A percentile compares a stretch with the other conserved stretches of the same genome.
Evolutionary conservation across 768 basidiomycete species (phyloP).

Genomic region (Phaeotremella skinneri): DNA sequence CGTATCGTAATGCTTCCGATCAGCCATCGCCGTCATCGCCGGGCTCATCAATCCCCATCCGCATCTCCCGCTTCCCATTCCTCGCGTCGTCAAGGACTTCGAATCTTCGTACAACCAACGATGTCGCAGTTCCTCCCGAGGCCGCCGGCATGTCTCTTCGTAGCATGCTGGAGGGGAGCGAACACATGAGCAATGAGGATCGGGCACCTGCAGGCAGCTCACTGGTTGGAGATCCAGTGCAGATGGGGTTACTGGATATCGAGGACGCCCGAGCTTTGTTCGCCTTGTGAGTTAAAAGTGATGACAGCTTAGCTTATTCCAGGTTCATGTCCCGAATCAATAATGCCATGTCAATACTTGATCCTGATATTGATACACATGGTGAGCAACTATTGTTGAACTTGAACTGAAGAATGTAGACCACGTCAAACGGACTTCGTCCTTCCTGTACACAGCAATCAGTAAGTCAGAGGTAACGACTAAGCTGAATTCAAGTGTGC

Average conservation of each 20-base stretch:
- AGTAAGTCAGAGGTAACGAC: conserved; percentile 6
- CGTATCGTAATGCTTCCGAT: not conserved
- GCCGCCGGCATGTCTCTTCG: conserved; percentile 19
- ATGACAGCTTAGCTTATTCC: not conserved
- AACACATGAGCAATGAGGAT: not conserved
- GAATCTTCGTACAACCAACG: conserved; percentile 8
- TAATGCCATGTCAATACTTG: conserved; percentile 15
- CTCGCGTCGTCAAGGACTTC: conserved; percentile 9
- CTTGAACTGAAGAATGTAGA: not conserved
- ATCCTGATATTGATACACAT: conserved; percentile 22
- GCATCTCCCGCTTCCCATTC: conserved; percentile 18
- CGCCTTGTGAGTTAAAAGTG: conserved; percentile 19
- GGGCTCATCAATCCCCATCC: not conserved
- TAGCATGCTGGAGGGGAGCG: conserved; percentile 20
- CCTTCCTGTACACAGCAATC: conserved; percentile 31
- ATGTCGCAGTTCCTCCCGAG: conserved; percentile 5
- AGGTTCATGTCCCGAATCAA: conserved; percentile 30
- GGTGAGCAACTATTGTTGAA: not conserved
- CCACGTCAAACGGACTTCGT: conserved; percentile 16
- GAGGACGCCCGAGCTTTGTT: conserved; percentile 27
- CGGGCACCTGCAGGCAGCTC: conserved; percentile 3
- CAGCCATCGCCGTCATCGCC: not conserved
- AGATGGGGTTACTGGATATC: conserved; percentile 24
- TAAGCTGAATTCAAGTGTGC: conserved; percentile 12
- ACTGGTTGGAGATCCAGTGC: conserved; percentile 28